Conservation (phyloP, 176 grass and related monocot genomes). For the Ananas comosus region DNA sequence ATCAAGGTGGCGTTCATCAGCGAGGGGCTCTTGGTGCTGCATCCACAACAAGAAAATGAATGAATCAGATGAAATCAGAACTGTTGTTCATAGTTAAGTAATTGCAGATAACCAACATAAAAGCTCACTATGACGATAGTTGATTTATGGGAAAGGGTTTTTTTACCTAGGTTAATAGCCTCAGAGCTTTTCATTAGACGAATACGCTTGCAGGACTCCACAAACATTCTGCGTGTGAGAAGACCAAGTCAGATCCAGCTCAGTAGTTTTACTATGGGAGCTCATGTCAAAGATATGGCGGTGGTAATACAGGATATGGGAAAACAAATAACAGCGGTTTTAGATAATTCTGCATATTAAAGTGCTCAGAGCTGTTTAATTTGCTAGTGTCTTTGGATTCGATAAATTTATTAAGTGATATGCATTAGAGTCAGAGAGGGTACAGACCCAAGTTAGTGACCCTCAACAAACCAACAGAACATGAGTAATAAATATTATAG, state of each 20-base stretch:
- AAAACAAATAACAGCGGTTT: background rate
- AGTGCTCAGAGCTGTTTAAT: background rate
- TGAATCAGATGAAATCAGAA: background rate
- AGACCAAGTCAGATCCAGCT: slow-evolving; percentile 3
- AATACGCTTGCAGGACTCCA: slow-evolving; percentile 66
- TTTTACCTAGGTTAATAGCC: slow-evolving; percentile 61
- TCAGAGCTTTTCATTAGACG: slow-evolving; percentile 85
- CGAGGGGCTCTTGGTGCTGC: slow-evolving; percentile 52
- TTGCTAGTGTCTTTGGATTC: background rate
- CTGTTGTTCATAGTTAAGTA: background rate
- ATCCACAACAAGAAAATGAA: slow-evolving; percentile 12
- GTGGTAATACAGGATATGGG: background rate
- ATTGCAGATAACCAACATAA: background rate
- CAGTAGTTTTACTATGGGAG: background rate
- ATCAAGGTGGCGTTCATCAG: slow-evolving; percentile 14
- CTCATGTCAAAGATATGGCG: background rate
- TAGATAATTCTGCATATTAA: background rate
- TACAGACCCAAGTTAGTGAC: background rate
- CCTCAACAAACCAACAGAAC: background rate
- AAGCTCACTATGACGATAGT: no score
- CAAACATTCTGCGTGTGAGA: slow-evolving; percentile 50
- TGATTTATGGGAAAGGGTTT: background rate
- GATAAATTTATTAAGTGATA: background rate
- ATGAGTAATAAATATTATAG: background rate
- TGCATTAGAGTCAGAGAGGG: background rate